phyloP scores from a whole-genome alignment of 192 early-diverging fungal genomes.

The Jimgerdemannia lactiflua region DNA sequence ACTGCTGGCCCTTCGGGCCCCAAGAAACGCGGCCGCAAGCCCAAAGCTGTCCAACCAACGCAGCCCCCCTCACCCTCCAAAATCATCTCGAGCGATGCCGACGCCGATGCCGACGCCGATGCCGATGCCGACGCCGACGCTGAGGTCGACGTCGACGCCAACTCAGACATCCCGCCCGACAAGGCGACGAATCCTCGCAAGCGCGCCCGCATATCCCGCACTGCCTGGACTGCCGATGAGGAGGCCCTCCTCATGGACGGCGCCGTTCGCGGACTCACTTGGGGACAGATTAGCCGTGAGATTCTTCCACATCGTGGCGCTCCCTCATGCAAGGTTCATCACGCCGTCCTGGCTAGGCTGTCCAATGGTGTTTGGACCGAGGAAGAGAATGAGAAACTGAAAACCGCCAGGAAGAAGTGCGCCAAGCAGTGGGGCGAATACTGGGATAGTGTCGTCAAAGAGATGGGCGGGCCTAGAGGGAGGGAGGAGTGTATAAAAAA shows the following conservation, averaged over 20 bases:
- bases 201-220: background rate
- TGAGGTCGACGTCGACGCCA: background rate
- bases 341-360: background rate
- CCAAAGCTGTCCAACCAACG: background rate
- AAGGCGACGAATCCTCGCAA: background rate
- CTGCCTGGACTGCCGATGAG: background rate
- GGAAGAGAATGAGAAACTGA: background rate
- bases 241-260: background rate
- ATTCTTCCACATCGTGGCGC: background rate
- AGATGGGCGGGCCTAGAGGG: background rate
- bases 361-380: background rate
- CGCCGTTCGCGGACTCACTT: background rate
- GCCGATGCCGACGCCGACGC: background rate
- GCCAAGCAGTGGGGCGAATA: background rate
- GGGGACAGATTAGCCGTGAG: background rate
- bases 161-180: background rate
- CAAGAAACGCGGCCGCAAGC: background rate
- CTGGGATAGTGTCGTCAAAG: background rate
- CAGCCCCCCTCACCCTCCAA: too few species aligned
- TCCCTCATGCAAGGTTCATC: background rate
- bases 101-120: background rate
- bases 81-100: too few species aligned
- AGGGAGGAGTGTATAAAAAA: background rate
- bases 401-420: background rate
- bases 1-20: too few species aligned